phyloP scores from a whole-genome alignment of 495 filamentous ascomycete species.

The Tuber indicum region DNA sequence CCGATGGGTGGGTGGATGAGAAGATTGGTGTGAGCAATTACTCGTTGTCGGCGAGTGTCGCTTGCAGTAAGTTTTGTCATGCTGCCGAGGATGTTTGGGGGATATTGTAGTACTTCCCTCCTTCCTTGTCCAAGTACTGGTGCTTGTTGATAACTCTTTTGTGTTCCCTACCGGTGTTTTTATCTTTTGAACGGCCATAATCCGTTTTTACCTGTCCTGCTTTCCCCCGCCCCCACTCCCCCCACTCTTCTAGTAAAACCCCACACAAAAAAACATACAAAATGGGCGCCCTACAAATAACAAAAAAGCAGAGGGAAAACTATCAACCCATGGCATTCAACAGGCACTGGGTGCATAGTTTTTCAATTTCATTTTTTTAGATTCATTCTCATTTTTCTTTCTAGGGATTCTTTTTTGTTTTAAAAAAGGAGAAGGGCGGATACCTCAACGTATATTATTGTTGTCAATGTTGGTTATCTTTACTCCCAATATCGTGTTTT shows the following conservation, averaged over 20 bases:
- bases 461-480: slow-evolving; percentile 8
- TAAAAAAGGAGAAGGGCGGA: slow-evolving; percentile 4
- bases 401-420: not conserved
- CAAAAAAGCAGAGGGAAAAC: slow-evolving; percentile 1
- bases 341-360: slow-evolving; percentile 18
- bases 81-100: slow-evolving; percentile 95
- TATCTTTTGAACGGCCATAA: not conserved
- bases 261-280: not conserved
- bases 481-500: not conserved
- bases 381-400: not conserved
- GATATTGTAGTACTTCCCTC: slow-evolving; percentile 57
- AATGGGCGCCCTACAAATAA: not conserved
- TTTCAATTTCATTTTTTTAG: slow-evolving; percentile 9
- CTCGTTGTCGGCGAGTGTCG: slow-evolving; percentile 91
- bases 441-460: slow-evolving; percentile 32
- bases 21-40: slow-evolving; percentile 97
- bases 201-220: not conserved
- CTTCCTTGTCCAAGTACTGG: not conserved
- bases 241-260: not conserved
- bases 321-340: slow-evolving; percentile 28
- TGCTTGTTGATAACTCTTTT: not conserved
- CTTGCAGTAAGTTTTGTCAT: slow-evolving; percentile 98
- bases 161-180: not conserved
- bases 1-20: slow-evolving; percentile 89
- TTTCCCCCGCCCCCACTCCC: not conserved